These are phyloP conservation scores for Vitellaria paradoxa DNA, from an alignment of 179 eudicot genomes.

Conservation along the genomic window DNA sequence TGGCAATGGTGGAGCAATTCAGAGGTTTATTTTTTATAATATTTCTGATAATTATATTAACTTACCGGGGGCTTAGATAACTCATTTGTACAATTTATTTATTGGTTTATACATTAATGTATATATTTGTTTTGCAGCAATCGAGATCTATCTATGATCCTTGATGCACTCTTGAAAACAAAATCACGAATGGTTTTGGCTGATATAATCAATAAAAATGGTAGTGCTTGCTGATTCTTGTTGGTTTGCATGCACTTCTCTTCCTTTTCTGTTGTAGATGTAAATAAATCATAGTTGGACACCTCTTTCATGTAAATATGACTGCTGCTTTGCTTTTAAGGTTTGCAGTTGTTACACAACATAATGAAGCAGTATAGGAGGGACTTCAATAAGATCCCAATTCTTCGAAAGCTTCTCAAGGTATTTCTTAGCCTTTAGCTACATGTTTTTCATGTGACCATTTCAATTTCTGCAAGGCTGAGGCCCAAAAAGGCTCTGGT, in stretches of 20 bases:
- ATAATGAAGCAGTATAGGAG: conserved; percentile 81
- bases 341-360: conserved; percentile 95
- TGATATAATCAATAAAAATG: conserved; percentile 87
- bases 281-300: not conserved
- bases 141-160: conserved; percentile 94
- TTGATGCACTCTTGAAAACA: conserved; percentile 88
- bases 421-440: conserved; percentile 28
- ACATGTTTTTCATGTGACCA: conserved; percentile 6
- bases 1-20: conserved; percentile 79
- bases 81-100: conserved; percentile 1
- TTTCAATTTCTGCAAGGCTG: not conserved
- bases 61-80: conserved; percentile 1
- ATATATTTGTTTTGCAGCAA: conserved; percentile 53
- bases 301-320: not conserved
- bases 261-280: not conserved
- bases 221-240: conserved; percentile 32
- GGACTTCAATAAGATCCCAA: conserved; percentile 81
- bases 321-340: conserved; percentile 36
- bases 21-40: conserved; percentile 58
- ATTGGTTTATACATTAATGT: not conserved
- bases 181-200: conserved; percentile 79
- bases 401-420: conserved; percentile 93
- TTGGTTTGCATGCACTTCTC: conserved; percentile 8
- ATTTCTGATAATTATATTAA: conserved; percentile 5
- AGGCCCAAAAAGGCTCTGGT: not conserved